phyloP scores from a whole-genome alignment of 1,139 yeast species.

The Arxiozyma bovina region DNA sequence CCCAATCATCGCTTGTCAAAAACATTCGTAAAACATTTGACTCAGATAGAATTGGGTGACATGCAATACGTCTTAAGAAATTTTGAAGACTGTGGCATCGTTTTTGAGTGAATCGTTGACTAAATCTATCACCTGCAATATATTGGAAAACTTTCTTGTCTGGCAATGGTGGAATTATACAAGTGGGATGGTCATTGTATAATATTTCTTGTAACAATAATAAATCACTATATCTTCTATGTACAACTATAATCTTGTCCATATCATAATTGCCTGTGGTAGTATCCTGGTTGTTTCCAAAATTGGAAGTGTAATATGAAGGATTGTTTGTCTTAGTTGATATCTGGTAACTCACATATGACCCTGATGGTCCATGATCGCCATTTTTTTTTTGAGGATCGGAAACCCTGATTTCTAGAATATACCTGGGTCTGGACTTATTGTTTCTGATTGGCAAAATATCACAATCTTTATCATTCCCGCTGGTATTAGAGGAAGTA shows the following conservation, averaged over 20 bases:
- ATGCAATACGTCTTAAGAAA: slow-evolving; percentile 62
- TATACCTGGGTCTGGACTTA: neutral
- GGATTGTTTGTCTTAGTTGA: slow-evolving; percentile 50
- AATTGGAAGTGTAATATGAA: slow-evolving; percentile 35
- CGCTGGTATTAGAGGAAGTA: neutral
- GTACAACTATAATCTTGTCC: slow-evolving; percentile 44
- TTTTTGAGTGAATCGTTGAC: slow-evolving; percentile 69
- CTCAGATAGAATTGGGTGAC: slow-evolving; percentile 62
- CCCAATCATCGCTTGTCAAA: slow-evolving; percentile 77
- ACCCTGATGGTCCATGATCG: slow-evolving; percentile 48
- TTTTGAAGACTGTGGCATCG: slow-evolving; percentile 77
- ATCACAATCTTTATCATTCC: neutral
- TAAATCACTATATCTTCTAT: slow-evolving; percentile 79
- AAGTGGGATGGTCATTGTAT: slow-evolving; percentile 69
- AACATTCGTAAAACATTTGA: slow-evolving; percentile 70
- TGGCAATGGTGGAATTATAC: slow-evolving; percentile 88
- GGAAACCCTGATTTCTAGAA: slow-evolving; percentile 37
- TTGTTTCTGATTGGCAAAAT: neutral
- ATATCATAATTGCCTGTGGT: slow-evolving; percentile 9
- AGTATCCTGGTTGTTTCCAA: slow-evolving; percentile 17
- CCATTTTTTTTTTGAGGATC: slow-evolving; percentile 77
- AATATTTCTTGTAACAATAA: slow-evolving; percentile 68
- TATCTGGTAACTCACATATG: slow-evolving; percentile 72
- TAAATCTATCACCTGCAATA: slow-evolving; percentile 87
- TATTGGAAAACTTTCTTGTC: slow-evolving; percentile 87